Conservation (phyloP, 176 grass and related monocot species). For the Paspalum notatum region DNA sequence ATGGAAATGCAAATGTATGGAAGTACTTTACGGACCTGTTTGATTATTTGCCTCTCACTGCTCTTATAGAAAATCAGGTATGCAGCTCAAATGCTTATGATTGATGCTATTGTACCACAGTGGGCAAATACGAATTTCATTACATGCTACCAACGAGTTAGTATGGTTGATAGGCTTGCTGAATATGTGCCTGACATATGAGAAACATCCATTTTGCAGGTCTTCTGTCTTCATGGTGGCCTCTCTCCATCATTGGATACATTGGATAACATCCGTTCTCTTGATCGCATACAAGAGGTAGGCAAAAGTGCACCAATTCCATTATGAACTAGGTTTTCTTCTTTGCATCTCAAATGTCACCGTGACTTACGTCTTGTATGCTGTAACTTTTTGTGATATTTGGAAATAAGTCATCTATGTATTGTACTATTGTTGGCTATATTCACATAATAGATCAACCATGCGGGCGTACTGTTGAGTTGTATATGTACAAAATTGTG, state of each 20-base stretch:
- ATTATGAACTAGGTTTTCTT: slow-evolving; percentile 4
- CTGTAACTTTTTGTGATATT: background rate
- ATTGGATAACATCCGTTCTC: slow-evolving; percentile 94
- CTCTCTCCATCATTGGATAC: slow-evolving; percentile 98
- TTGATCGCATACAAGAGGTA: slow-evolving; percentile 99
- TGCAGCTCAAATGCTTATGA: slow-evolving; percentile 1
- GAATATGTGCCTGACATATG: slow-evolving; percentile 30
- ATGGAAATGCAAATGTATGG: slow-evolving; percentile 99
- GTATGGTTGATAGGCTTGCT: slow-evolving; percentile 19
- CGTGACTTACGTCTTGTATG: background rate
- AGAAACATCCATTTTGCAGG: slow-evolving; percentile 44
- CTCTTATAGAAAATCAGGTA: slow-evolving; percentile 99
- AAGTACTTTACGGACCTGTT: slow-evolving; percentile 98
- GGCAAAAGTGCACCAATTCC: slow-evolving; percentile 1
- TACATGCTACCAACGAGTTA: background rate
- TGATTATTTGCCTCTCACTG: slow-evolving; percentile 98
- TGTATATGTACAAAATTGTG: background rate
- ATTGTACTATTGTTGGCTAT: background rate
- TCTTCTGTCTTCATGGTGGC: slow-evolving; percentile 99
- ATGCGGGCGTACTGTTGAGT: background rate
- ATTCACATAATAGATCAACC: background rate
- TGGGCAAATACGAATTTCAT: too few species aligned
- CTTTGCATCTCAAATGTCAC: background rate
- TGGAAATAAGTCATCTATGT: background rate
- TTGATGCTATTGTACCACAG: background rate